Evolutionary conservation across 306 rosid genomes (phyloP).

Genomic region (Sphenostylis stenocarpa): DNA sequence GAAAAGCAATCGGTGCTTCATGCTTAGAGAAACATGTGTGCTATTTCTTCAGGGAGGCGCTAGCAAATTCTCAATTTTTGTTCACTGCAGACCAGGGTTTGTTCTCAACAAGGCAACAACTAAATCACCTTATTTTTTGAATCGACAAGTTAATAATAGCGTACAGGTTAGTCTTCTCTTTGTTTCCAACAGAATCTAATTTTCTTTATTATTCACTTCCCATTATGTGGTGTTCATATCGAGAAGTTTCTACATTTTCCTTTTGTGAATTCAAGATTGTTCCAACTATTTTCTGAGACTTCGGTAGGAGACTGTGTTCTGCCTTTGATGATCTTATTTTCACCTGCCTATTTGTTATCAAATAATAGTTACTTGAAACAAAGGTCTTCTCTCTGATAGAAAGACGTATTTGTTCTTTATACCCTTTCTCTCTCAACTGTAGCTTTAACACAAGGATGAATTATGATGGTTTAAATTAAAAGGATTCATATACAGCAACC

Average conservation of each 20-base stretch:
- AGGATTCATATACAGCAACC: background rate
- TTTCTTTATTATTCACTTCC: background rate
- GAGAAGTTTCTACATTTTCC: too few species aligned
- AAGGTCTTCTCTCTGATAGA: too few species aligned
- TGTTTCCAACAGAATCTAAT: background rate
- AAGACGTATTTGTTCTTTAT: too few species aligned
- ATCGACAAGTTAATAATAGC: constrained; percentile 93
- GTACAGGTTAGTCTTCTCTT: constrained; percentile 68
- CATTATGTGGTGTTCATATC: background rate
- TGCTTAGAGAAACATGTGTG: constrained; percentile 26
- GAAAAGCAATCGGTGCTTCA: constrained; percentile 1
- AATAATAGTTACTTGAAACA: too few species aligned
- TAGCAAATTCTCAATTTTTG: constrained; percentile 73
- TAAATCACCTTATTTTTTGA: constrained; percentile 71
- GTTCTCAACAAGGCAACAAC: constrained; percentile 79
- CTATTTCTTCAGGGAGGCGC: constrained; percentile 70
- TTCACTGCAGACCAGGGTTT: constrained; percentile 95
- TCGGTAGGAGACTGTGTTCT: too few species aligned
- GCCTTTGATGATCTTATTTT: too few species aligned
- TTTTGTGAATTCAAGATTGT: too few species aligned
- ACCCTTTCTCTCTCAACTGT: too few species aligned
- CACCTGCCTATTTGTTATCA: too few species aligned
- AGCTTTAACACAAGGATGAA: background rate
- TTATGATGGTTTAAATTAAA: constrained; percentile 4
- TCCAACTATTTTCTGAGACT: too few species aligned